Percentiles rank a stretch among this genome's conserved stretches.
Evolutionary conservation across 805 yeast species (phyloP).

Genomic region (Priceomyces medius): DNA sequence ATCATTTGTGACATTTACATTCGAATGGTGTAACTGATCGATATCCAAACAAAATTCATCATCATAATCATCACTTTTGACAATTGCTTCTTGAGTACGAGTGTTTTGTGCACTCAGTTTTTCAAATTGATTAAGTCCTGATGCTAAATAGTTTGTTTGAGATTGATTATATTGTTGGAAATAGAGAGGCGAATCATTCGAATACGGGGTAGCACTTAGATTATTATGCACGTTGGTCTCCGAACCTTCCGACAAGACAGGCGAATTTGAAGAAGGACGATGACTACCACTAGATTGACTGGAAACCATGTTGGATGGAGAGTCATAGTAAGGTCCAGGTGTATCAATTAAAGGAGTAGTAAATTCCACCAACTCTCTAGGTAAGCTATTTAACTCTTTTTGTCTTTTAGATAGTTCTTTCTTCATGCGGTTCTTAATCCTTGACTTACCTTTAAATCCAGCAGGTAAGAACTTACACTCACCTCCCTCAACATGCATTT

Average conservation of each 20-base stretch:
- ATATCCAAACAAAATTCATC: slow-evolving; percentile 44
- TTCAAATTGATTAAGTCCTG: slow-evolving; percentile 6
- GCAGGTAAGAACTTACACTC: slow-evolving; percentile 45
- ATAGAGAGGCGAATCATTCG: slow-evolving; percentile 8
- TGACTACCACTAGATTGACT: slow-evolving; percentile 5
- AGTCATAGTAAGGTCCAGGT: slow-evolving; percentile 8
- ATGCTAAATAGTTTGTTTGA: slow-evolving; percentile 5
- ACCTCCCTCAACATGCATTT: slow-evolving; percentile 49
- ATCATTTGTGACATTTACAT: slow-evolving; percentile 7
- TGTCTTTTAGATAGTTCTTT: slow-evolving; percentile 30
- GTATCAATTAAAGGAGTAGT: slow-evolving; percentile 11
- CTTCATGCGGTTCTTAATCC: slow-evolving; percentile 42
- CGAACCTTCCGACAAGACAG: slow-evolving; percentile 11
- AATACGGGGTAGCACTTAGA: slow-evolving; percentile 7
- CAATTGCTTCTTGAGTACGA: not conserved
- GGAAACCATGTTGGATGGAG: slow-evolving; percentile 9
- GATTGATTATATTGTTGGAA: slow-evolving; percentile 1
- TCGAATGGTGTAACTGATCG: slow-evolving; percentile 33
- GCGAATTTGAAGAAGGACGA: slow-evolving; percentile 10
- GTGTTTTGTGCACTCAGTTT: not conserved
- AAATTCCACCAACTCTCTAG: slow-evolving; percentile 2
- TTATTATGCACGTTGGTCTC: slow-evolving; percentile 6
- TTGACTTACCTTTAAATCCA: slow-evolving; percentile 45
- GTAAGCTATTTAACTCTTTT: slow-evolving; percentile 6
- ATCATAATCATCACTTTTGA: slow-evolving; percentile 29